Evolutionary conservation across 2,329 filamentous ascomycete species (phyloP).

Genomic region (Cytospora piceicola): DNA sequence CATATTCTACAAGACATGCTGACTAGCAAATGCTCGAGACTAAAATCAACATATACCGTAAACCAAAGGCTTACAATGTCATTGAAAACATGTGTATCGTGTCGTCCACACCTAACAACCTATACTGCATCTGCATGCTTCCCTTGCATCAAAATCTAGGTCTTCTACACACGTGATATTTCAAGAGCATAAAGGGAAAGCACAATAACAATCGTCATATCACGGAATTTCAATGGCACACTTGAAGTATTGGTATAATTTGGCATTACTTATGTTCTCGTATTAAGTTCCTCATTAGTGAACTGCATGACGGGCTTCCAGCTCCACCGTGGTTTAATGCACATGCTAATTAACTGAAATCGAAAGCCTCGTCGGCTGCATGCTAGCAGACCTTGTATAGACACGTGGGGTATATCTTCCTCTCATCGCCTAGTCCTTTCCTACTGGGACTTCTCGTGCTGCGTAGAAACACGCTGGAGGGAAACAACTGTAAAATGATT

Average conservation of each 20-base stretch:
- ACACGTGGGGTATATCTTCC: slow-evolving; percentile 26
- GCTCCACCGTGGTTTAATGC: slow-evolving; percentile 30
- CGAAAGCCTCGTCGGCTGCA: slow-evolving; percentile 26
- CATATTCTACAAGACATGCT: neutral
- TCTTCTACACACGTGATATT: too few relatives aligned
- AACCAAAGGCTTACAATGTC: too few relatives aligned
- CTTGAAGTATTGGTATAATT: neutral
- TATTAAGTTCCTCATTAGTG: slow-evolving; percentile 34
- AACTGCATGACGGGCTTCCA: slow-evolving; percentile 29
- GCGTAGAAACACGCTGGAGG: slow-evolving; percentile 85
- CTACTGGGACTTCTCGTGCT: slow-evolving; percentile 87
- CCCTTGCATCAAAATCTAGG: too few relatives aligned
- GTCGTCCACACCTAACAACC: too few relatives aligned
- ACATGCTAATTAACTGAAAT: slow-evolving; percentile 31
- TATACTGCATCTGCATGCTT: too few relatives aligned
- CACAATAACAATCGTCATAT: neutral
- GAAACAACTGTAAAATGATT: slow-evolving; percentile 68
- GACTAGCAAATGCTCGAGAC: neutral
- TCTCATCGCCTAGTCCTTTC: slow-evolving; percentile 32
- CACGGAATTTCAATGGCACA: too few relatives aligned
- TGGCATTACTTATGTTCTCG: slow-evolving; percentile 31
- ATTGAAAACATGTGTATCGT: too few relatives aligned
- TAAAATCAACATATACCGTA: neutral
- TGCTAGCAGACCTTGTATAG: slow-evolving; percentile 27
- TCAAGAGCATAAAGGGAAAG: too few relatives aligned